Base-by-base conservation (phyloP, 352 stramenopile species). In the Globisporangium cystogenes region DNA sequence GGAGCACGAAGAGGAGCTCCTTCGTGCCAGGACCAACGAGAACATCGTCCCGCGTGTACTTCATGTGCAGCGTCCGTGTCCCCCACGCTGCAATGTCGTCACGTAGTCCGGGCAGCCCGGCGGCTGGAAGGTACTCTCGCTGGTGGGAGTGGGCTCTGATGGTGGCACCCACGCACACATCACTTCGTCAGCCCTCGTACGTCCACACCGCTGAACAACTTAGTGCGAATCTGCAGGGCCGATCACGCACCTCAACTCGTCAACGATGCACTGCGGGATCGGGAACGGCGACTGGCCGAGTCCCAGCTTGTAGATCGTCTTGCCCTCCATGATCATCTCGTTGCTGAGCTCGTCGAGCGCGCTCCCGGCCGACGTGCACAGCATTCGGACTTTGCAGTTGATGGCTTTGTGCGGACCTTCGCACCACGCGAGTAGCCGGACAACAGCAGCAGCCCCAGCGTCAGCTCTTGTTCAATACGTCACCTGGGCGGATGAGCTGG, bases 21-120 rank as follows among this genome's bases (percentile, higher is more conserved):
- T 95, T 95, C 0, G 82, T 93, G n/a, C 85, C 85, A n/a, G 85
- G 85, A 6, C 85, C 85, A 4, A 95, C 76, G 26, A 95, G 70
- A 20, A 95, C 80, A 55, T 93, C 82, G 41, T 95, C 81, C 21
- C 68, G 65, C 5, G 75, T 79, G 67, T 86, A 93, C 0, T 74
- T 56, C 7, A 91, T 53, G 35, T 84, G 64, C 15, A 93, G 53
- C 15, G 65, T 67, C 51, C 74, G 56, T 0, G 78, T 68, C 0
- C 74, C 83, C 81, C 82, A 93, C 0, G 66, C 59, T 10, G 85
- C 81, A 67, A 95, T 92, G 55, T 92, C 82, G 14, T 86, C 71
- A 31, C 85, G 78, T 1, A 95, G 66, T 39, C 77, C 78, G 7
- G 80, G 74, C 4, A 93, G 60, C 15, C 85, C 85, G 8, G 85